Base-by-base conservation (phyloP, 2,329 filamentous ascomycete species). In the Elsinoe fawcettii region DNA sequence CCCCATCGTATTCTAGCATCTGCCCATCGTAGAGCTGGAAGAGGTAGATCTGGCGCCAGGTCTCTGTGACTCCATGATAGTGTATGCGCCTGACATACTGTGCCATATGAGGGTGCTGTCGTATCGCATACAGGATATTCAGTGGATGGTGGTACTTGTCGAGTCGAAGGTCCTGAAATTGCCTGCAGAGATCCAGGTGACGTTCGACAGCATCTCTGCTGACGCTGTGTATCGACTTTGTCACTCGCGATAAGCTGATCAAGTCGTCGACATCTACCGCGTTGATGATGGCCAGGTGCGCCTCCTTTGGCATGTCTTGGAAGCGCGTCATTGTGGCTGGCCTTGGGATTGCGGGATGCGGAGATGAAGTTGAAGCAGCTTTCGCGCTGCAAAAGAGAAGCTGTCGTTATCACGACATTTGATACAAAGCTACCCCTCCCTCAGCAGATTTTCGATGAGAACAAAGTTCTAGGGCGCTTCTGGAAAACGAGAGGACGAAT, bases 271-370 rank as follows among this genome's bases (percentile, higher is more conserved):
- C n/a, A n/a, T 53, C 49, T 7, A 53, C 18, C 2, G 30, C 32
- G 32, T 34, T 16, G 32, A 53, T 53, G 7, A 53, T 30, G 14
- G 34, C 49, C 30, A 53, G 32, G n/a, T 53, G 49, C 18, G 39
- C 30, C 34, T 53, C 49, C n/a, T 53, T 30, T 22, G 49, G 49
- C 30, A 53, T n/a, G 20, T 39, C 32, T 18, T 36, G 9, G 32
- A 53, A 39, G 49, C 49, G 49, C 22, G 49, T 53, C 49, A 53
- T 53, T 11, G 49, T 22, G n/a, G 49, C 49, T 30, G 11, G 34
- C 34, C n/a, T n/a, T n/a, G n/a, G n/a, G n/a, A n/a, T 37, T 12
- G 34, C 34, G 9, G 34, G 32, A 14, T 34, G 34, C 20, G 16
- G 30, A 53, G 30, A 25, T 18, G 20, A 25, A 39, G 44, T 49